A percentile compares a stretch with the other conserved stretches of the same genome.
Conservation (phyloP, 1,284 basidiomycete genomes). For the Ceratobasidium sp. region DNA sequence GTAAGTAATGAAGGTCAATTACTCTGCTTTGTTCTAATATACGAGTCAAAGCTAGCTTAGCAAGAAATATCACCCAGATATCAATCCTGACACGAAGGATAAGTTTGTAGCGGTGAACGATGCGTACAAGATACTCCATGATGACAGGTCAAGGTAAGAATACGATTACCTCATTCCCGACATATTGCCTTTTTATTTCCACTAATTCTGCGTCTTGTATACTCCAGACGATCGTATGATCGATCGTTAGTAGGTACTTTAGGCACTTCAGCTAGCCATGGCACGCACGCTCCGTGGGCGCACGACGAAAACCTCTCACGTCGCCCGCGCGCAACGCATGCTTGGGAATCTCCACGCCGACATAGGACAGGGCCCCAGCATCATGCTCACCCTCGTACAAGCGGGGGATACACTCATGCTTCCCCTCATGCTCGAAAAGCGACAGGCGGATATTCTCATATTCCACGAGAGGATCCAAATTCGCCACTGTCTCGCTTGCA, state of each 20-base stretch:
- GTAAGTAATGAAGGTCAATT: slow-evolving; percentile 52
- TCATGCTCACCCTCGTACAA: slow-evolving; percentile 22
- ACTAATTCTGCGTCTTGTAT: neutral
- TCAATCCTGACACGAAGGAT: slow-evolving; percentile 45
- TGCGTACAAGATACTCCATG: slow-evolving; percentile 46
- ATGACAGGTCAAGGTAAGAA: slow-evolving; percentile 47
- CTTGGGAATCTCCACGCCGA: slow-evolving; percentile 46
- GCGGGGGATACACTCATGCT: slow-evolving; percentile 31
- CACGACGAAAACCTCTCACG: slow-evolving; percentile 40
- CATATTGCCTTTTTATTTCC: neutral
- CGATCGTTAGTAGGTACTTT: slow-evolving; percentile 32
- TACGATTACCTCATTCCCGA: neutral
- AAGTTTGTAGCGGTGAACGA: slow-evolving; percentile 48
- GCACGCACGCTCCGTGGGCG: slow-evolving; percentile 6
- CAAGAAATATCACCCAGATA: slow-evolving; percentile 60
- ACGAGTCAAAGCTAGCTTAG: slow-evolving; percentile 54
- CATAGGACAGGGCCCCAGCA: slow-evolving; percentile 24
- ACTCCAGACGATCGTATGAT: slow-evolving; percentile 47
- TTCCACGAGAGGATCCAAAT: slow-evolving; percentile 41
- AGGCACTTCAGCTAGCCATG: neutral
- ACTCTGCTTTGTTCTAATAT: neutral
- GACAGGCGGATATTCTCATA: slow-evolving; percentile 29
- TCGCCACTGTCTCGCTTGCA: slow-evolving; percentile 29
- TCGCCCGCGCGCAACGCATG: slow-evolving; percentile 48
- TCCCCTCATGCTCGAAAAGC: slow-evolving; percentile 41